Conservation (phyloP, 2,329 filamentous ascomycete species). For the Dichotomopilus funicola region DNA sequence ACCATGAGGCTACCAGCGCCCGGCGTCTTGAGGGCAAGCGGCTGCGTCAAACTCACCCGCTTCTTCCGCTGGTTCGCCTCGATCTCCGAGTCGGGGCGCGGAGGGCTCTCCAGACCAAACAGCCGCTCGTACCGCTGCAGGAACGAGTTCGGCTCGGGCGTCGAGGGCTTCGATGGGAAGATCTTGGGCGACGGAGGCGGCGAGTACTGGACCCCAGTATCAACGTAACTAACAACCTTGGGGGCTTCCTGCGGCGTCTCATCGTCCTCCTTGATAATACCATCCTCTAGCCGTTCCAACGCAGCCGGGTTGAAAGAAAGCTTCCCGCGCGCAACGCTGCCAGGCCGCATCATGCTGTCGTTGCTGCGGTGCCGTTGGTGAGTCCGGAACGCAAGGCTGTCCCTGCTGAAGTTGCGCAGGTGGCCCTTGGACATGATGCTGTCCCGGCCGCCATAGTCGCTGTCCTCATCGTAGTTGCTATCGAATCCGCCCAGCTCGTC, state of each 20-base stretch:
- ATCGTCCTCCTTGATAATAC: conserved; percentile 45
- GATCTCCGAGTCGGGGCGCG: conserved; percentile 50
- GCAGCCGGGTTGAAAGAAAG: conserved; percentile 49
- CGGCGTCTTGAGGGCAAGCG: conserved; percentile 43
- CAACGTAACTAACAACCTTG: conserved; percentile 53
- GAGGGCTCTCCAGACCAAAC: conserved; percentile 38
- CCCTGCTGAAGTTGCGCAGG: conserved; percentile 49
- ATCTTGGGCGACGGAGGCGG: conserved; percentile 68
- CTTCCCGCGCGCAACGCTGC: conserved; percentile 48
- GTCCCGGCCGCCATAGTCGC: conserved; percentile 64
- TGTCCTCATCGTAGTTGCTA: conserved; percentile 66
- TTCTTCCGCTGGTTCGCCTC: conserved; percentile 71
- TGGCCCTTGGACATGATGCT: conserved; percentile 52
- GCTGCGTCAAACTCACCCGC: conserved; percentile 51
- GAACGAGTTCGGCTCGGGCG: conserved; percentile 37
- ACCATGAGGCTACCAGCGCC: conserved; percentile 47
- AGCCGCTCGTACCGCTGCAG: conserved; percentile 33
- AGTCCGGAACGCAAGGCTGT: conserved; percentile 44
- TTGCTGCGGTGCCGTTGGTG: conserved; percentile 53
- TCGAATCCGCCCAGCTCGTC: conserved; percentile 80
- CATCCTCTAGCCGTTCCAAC: conserved; percentile 49
- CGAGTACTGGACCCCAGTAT: conserved; percentile 75
- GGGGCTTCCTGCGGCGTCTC: conserved; percentile 28
- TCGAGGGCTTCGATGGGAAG: conserved; percentile 34
- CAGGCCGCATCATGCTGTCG: conserved; percentile 50